Conservation (phyloP, 371 early-diverging fungal species). For the Mortierella sp. region DNA sequence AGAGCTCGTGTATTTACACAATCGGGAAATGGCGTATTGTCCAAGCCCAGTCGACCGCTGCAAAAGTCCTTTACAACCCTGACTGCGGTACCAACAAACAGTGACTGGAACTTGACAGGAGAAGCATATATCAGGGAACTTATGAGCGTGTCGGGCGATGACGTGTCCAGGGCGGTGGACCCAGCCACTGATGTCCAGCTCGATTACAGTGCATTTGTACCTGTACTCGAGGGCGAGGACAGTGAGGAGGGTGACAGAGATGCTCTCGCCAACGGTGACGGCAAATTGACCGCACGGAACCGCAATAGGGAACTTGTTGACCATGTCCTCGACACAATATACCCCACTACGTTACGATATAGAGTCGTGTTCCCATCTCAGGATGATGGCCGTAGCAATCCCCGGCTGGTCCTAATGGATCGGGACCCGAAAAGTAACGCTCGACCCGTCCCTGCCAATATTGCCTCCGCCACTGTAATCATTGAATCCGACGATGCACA, state of each 20-base stretch:
- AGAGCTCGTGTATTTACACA: constrained; percentile 38
- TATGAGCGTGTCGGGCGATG: constrained; percentile 10
- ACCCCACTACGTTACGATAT: constrained; percentile 43
- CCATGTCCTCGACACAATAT: constrained; percentile 40
- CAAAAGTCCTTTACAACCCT: constrained; percentile 14
- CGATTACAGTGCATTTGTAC: constrained; percentile 15
- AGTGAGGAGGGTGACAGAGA: background rate
- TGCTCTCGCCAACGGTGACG: background rate
- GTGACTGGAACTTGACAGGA: constrained; percentile 45
- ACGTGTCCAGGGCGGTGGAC: background rate
- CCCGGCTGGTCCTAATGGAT: constrained; percentile 25
- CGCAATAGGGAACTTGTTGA: constrained; percentile 31
- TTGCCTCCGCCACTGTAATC: constrained; percentile 68
- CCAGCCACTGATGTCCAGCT: background rate
- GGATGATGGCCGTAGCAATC: constrained; percentile 7
- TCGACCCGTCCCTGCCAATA: constrained; percentile 54
- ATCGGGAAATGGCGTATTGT: background rate
- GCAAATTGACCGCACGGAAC: background rate
- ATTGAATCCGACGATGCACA: constrained; percentile 67
- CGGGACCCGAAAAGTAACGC: background rate
- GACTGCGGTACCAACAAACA: constrained; percentile 28
- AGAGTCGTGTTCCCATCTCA: constrained; percentile 22
- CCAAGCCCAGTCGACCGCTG: background rate
- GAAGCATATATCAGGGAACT: constrained; percentile 42
- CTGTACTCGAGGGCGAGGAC: constrained; percentile 37